Base-by-base conservation (phyloP, 768 basidiomycete genomes). In the Lentinula raphanica region DNA sequence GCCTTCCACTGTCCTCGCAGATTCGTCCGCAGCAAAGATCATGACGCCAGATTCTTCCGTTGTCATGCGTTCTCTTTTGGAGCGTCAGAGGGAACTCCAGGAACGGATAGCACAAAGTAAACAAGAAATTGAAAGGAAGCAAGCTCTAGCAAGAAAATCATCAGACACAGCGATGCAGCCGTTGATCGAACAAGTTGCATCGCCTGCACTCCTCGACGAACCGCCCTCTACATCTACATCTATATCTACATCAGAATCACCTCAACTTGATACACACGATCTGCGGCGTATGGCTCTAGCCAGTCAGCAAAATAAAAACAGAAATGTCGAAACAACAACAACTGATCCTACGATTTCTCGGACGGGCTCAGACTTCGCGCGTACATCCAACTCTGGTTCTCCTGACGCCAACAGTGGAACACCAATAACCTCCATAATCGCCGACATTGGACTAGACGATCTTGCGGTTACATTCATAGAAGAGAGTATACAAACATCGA, bases 401-500 rank as follows among this genome's bases (percentile, higher is more conserved):
- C 36, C 49, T 29, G 32, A 36, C 31, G 23, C 9, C 32, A 50
- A n/a, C 25, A 51, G 35, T 23, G 32, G n/a, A 11, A 13, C 50
- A n/a, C 50, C 11, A 51, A 28, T 19, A 5, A n/a, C 21, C 42
- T 57, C 46, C 12, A 28, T 46, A 55, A 32, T 42, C 15, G 45
- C 29, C 25, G 45, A 58, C 1, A 70, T 72, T 54, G 73, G 75
- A n/a, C 63, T 84, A 35, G 82, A 84, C 38, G 79, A 82, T 49
- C 69, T 86, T 32, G 83, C 83, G 0, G 73, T 76, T 49, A 81
- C 81, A 0, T 82, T 86, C 62, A 85, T 86, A 58, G 74, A 78
- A 0, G 79, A 84, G 68, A 76, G 82, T 15, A 80, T 85, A 38
- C 76, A 81, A 66, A 74, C 73, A 9, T 66, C 72, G 66, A 74